These are phyloP conservation scores for Penicillium ochrochloron DNA, from an alignment of 495 filamentous ascomycete genomes.

Conservation along the genomic window DNA sequence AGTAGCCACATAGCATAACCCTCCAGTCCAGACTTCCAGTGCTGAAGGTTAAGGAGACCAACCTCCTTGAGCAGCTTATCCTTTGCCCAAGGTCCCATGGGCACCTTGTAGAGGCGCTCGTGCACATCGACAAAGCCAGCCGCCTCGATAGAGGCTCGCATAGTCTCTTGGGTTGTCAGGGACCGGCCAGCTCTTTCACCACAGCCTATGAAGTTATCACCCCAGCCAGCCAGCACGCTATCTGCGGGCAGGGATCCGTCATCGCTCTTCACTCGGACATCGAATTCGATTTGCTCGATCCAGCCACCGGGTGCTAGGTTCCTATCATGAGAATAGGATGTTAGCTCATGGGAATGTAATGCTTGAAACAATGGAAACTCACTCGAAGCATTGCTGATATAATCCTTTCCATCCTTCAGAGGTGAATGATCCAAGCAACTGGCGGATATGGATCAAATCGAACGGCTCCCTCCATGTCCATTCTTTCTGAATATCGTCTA, in stretches of 20 bases:
- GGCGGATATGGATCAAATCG: constrained; percentile 39
- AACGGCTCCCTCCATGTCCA: constrained; percentile 39
- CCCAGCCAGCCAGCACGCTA: constrained; percentile 32
- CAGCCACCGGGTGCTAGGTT: constrained; percentile 55
- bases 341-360: background rate
- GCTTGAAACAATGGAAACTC: background rate
- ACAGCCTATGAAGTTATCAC: constrained; percentile 24
- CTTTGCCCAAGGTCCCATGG: constrained; percentile 69
- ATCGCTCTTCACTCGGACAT: constrained; percentile 43
- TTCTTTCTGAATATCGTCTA: constrained; percentile 29
- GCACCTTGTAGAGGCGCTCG: constrained; percentile 60
- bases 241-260: constrained; percentile 44
- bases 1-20: constrained; percentile 34
- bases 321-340: background rate
- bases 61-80: constrained; percentile 67
- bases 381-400: constrained; percentile 34
- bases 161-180: constrained; percentile 22
- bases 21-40: constrained; percentile 51
- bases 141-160: constrained; percentile 30
- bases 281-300: constrained; percentile 57
- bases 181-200: constrained; percentile 23
- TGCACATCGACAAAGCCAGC: constrained; percentile 45
- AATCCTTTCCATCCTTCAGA: constrained; percentile 33
- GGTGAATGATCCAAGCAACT: constrained; percentile 31
- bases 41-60: constrained; percentile 63